Evolutionary conservation across 495 filamentous ascomycete genomes (phyloP).

Genomic region (Eremomyces bilateralis): DNA sequence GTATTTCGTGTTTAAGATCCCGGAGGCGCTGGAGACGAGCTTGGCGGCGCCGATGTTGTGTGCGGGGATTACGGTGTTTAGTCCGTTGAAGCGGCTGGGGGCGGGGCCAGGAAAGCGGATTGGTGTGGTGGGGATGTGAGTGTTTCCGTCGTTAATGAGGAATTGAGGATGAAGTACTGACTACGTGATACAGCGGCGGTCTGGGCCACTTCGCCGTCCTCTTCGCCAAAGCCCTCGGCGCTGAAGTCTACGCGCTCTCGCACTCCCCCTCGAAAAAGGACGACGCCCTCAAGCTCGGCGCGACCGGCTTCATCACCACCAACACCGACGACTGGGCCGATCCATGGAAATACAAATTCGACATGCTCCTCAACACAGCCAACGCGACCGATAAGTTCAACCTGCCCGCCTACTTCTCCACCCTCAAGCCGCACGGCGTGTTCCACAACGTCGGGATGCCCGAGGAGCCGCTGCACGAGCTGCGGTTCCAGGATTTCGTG

Average conservation of each 20-base stretch:
- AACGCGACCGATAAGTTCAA: constrained; percentile 49
- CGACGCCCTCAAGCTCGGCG: constrained; percentile 21
- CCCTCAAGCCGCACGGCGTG: constrained; percentile 63
- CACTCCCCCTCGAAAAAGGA: constrained; percentile 21
- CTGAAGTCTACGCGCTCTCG: constrained; percentile 24
- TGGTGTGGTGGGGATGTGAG: constrained; percentile 45
- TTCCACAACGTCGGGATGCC: constrained; percentile 74
- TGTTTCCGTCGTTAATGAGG: not conserved
- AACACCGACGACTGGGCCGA: constrained; percentile 20
- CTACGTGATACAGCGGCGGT: constrained; percentile 13
- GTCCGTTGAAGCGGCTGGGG: constrained; percentile 55
- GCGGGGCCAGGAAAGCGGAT: constrained; percentile 61
- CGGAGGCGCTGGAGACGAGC: constrained; percentile 41
- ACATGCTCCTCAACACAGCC: constrained; percentile 53
- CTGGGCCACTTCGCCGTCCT: constrained; percentile 24
- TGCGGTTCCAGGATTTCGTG: constrained; percentile 59
- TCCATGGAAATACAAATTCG: constrained; percentile 36
- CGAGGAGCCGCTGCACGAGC: constrained; percentile 49
- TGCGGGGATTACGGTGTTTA: constrained; percentile 65
- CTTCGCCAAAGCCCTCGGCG: constrained; percentile 21
- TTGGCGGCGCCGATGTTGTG: constrained; percentile 75
- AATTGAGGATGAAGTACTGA: not conserved
- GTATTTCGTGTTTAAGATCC: constrained; percentile 63
- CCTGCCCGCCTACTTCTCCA: constrained; percentile 46
- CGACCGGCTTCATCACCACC: constrained; percentile 21